Evolutionary conservation across 2,329 filamentous ascomycete species (phyloP).

Genomic region (Torrubiella hemipterigena): DNA sequence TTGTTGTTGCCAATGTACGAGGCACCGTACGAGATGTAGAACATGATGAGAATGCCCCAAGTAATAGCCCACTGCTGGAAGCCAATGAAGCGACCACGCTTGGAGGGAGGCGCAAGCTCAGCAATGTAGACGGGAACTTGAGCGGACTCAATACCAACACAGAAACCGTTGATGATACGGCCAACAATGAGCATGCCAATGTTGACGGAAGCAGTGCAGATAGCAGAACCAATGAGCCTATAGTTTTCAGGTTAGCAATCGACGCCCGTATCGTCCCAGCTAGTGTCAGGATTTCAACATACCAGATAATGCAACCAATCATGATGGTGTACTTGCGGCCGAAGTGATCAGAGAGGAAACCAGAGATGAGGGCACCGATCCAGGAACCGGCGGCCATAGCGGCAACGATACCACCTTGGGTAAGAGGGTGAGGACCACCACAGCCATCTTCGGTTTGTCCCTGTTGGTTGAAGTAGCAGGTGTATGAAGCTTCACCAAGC

Average conservation of each 20-base stretch:
- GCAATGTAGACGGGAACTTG: slow-evolving; percentile 62
- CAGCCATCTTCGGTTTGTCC: slow-evolving; percentile 16
- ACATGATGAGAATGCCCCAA: slow-evolving; percentile 55
- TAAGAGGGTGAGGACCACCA: slow-evolving; percentile 23
- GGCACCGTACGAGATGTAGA: slow-evolving; percentile 54
- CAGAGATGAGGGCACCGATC: slow-evolving; percentile 34
- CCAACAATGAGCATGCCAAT: slow-evolving; percentile 39
- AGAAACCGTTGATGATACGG: slow-evolving; percentile 53
- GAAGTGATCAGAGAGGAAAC: slow-evolving; percentile 34
- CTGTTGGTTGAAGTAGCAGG: slow-evolving; percentile 25
- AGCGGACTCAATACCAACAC: slow-evolving; percentile 53
- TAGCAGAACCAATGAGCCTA: slow-evolving; percentile 35
- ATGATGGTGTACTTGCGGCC: slow-evolving; percentile 39
- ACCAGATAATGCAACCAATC: slow-evolving; percentile 38
- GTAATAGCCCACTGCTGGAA: slow-evolving; percentile 67
- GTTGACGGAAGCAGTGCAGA: slow-evolving; percentile 32
- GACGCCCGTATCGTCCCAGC: no score
- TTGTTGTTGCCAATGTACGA: slow-evolving; percentile 37
- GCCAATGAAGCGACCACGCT: slow-evolving; percentile 54
- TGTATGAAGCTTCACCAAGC: slow-evolving; percentile 21
- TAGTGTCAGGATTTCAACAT: no score
- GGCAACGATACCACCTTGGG: slow-evolving; percentile 39
- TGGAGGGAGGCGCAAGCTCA: slow-evolving; percentile 44
- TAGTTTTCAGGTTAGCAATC: not conserved
- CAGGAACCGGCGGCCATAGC: slow-evolving; percentile 40